Evolutionary conservation across 2,329 filamentous ascomycete species (phyloP).

Genomic region (Ceratocystis huliohia): DNA sequence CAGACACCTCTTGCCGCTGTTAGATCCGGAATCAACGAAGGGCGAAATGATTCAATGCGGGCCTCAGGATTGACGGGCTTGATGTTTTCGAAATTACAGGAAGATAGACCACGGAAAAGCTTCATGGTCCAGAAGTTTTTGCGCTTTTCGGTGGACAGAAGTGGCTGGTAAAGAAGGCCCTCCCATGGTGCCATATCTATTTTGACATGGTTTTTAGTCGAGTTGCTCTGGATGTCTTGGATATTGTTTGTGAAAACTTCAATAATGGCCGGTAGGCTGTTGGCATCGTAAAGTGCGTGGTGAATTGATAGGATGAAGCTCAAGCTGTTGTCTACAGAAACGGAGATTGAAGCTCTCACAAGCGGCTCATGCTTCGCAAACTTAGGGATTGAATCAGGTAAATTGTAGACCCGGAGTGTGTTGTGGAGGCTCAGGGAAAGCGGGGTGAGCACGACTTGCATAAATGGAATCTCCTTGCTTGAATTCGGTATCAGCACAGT

Average conservation of each 20-base stretch:
- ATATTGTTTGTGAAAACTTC: slow-evolving; percentile 27
- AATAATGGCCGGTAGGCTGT: slow-evolving; percentile 58
- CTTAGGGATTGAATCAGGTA: background rate
- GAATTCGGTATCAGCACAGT: slow-evolving; percentile 49
- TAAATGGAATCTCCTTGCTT: slow-evolving; percentile 37
- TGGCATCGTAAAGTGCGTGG: slow-evolving; percentile 77
- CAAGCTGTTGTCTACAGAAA: slow-evolving; percentile 23
- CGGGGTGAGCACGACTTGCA: slow-evolving; percentile 48
- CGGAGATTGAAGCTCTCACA: slow-evolving; percentile 15
- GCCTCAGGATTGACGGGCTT: slow-evolving; percentile 35
- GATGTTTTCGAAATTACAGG: slow-evolving; percentile 21
- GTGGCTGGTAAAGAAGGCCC: slow-evolving; percentile 20
- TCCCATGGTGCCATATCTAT: slow-evolving; percentile 26
- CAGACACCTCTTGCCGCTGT: slow-evolving; percentile 28
- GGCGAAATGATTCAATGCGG: background rate
- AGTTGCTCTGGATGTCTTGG: background rate
- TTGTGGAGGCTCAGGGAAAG: background rate
- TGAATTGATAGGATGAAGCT: slow-evolving; percentile 52
- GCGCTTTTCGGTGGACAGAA: slow-evolving; percentile 21
- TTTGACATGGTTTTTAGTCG: background rate
- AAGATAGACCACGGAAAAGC: slow-evolving; percentile 23
- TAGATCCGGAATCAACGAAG: slow-evolving; percentile 32
- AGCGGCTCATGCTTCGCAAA: slow-evolving; percentile 7
- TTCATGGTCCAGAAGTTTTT: slow-evolving; percentile 34
- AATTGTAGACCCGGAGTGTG: background rate